Base-by-base conservation (phyloP, 1,284 basidiomycete genomes). In the Chiua sp. region DNA sequence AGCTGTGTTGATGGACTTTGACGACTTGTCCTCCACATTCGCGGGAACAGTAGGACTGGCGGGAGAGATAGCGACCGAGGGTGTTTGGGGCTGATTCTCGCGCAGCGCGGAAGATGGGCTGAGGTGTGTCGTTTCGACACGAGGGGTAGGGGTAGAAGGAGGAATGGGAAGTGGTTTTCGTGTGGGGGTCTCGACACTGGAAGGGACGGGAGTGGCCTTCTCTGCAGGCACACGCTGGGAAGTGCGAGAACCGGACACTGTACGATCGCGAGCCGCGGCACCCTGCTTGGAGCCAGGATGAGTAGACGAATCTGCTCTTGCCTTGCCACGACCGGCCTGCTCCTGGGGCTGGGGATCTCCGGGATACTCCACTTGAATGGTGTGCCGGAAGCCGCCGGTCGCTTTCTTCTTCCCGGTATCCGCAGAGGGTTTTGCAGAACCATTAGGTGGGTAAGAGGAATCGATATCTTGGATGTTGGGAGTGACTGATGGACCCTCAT, bases 361-460 rank as follows among this genome's bases (percentile, higher is more conserved):
- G 47, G 90, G 89, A 66, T 96, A 96, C 73, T 97, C 95, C 58
- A 98, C 90, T 75, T 98, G 94, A 47, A 97, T 93, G 3, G 95
- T 97, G 76, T 97, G 94, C 18, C 90, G 78, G 73, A 88, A 85
- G 55, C 74, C 80, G 8, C 63, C 33, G 22, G 63, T 26, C 22
- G 71, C 74, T 56, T 76, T 79, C 71, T 78, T 77, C 65, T 79
- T 79, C 60, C 73, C 71, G 15, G 73, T 63, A 52, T 80, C 78
- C 20, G 75, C 67, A 32, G 65, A 51, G 1, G 65, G 30, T 63
- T 66, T 65, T 63, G 70, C 52, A 58, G 65, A 55, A 54, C 63
- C 62, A 56, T 66, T 60, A 50, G 63, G 47, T 60, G 63, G 55
- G 30, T 63, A 52, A 33, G 64, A 70, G 8, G 68, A 56, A n/a